Conservation (phyloP, 441 rosid species). For the Euphorbia schlechtendalii region DNA sequence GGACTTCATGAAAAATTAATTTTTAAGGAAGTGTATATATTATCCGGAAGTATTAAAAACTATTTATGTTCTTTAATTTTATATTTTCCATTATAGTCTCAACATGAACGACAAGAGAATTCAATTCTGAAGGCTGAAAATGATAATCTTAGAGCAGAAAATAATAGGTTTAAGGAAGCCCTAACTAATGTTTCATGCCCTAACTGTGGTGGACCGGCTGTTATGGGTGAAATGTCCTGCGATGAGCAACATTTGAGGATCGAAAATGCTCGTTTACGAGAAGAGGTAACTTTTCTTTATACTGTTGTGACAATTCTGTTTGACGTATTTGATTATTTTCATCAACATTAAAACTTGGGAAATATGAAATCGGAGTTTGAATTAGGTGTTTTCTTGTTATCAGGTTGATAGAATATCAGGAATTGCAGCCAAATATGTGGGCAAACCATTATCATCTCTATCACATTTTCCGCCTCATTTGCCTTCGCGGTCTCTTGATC, state of each 20-base stretch:
- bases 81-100: slow-evolving; percentile 42
- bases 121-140: slow-evolving; percentile 62
- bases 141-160: slow-evolving; percentile 78
- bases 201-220: slow-evolving; percentile 85
- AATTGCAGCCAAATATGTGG: slow-evolving; percentile 84
- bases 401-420: slow-evolving; percentile 92
- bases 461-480: slow-evolving; percentile 44
- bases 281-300: slow-evolving; percentile 48
- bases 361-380: too few relatives aligned
- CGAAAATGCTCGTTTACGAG: slow-evolving; percentile 79
- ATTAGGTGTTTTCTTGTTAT: neutral
- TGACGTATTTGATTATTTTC: too few relatives aligned
- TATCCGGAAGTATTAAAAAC: too few relatives aligned
- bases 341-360: too few relatives aligned
- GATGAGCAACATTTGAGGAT: slow-evolving; percentile 94
- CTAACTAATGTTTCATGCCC: slow-evolving; percentile 80
- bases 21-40: too few relatives aligned
- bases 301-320: too few relatives aligned
- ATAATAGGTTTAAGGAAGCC: slow-evolving; percentile 82
- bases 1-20: too few relatives aligned
- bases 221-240: slow-evolving; percentile 93
- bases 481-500: slow-evolving; percentile 62
- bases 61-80: too few relatives aligned
- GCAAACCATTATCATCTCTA: slow-evolving; percentile 63
- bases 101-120: slow-evolving; percentile 81